Conservation (phyloP, 2,329 filamentous ascomycete genomes). For the Volutella citrinella region DNA sequence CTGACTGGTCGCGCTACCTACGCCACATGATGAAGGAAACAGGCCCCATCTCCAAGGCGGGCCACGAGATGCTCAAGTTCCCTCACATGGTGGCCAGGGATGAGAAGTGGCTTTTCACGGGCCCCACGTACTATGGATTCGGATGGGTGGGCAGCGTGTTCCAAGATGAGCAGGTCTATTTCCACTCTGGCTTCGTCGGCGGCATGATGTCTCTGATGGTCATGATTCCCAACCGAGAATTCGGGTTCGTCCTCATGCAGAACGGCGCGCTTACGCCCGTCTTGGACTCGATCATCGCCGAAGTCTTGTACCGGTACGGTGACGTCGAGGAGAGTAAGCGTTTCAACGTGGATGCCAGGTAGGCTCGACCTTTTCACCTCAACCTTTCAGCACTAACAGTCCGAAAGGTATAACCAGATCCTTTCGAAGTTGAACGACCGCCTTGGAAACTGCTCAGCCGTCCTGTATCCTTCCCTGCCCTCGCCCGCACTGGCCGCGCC, state of each 20-base stretch:
- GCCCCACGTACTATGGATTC: slow-evolving; percentile 19
- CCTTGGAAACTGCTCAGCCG: slow-evolving; percentile 15
- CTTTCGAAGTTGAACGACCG: too few relatives aligned
- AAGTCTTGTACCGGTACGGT: slow-evolving; percentile 22
- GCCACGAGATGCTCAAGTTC: slow-evolving; percentile 22
- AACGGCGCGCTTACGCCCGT: slow-evolving; percentile 15
- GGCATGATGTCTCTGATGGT: slow-evolving; percentile 24
- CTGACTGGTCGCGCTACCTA: slow-evolving; percentile 36
- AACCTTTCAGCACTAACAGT: too few relatives aligned
- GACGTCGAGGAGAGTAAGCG: slow-evolving; percentile 10
- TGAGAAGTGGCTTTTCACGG: slow-evolving; percentile 10
- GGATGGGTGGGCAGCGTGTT: slow-evolving; percentile 19
- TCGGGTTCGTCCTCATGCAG: slow-evolving; percentile 24
- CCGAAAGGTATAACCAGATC: too few relatives aligned
- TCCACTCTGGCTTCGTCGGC: slow-evolving; percentile 21
- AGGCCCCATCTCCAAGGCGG: slow-evolving; percentile 23
- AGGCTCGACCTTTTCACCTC: background rate
- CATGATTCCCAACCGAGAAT: slow-evolving; percentile 22
- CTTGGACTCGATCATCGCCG: slow-evolving; percentile 16
- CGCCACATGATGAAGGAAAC: slow-evolving; percentile 29
- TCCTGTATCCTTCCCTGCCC: slow-evolving; percentile 12
- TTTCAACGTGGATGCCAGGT: slow-evolving; percentile 13
- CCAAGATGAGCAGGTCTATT: slow-evolving; percentile 20
- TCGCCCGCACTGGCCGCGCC: slow-evolving; percentile 28
- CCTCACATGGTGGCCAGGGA: slow-evolving; percentile 17